Evolutionary conservation across 495 filamentous ascomycete species (phyloP), one percentile per base, ranked within the genome.

Genomic region (Aspergillus saccharolyticus): DNA sequence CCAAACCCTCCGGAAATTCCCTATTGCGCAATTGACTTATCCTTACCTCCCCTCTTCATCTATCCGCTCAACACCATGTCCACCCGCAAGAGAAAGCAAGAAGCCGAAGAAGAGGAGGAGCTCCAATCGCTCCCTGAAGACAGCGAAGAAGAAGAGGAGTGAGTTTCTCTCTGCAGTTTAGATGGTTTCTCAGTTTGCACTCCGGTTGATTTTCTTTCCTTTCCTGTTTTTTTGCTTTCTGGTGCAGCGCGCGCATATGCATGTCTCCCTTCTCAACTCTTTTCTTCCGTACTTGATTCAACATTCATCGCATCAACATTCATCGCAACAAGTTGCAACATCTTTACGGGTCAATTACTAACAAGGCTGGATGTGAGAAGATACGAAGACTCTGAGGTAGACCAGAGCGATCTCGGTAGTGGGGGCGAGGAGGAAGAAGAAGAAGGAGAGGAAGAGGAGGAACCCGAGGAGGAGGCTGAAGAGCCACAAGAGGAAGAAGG

Each of bases 81-180:
- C 15, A 84, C 83, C 63, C 80, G 83, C 68, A 86, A 86, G 78
- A 80, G 83, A 78, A 84, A 84, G 80, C 79, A 83, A 59, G 83
- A 85, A 18, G 70, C 74, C 53, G 80, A 82, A 62, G 80, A 83
- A 65, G 79, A 80, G 60, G 77, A 78, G 57, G 78, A 85, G 69
- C 77, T 86, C 52, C 75, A 80, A 58, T 79, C 82, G 20, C 80
- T 86, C 21, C 83, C 83, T 46, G 83, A 86, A 52, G 82, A 78
- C 44, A 82, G 79, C 43, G 82, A 83, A 62, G 82, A 84, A 59
- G 83, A 86, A 73, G 82, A 85, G 67, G 83, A 85, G 82, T 85
- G 75, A 80, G 81, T 76, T 18, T 5, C 44, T 8, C 6, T 12
- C 33, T 25, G 18, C n/a, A n/a, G n/a, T n/a, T n/a, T n/a, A n/a